phyloP scores from a whole-genome alignment of 176 grass and related monocot genomes.

The Cenchrus purpureus region DNA sequence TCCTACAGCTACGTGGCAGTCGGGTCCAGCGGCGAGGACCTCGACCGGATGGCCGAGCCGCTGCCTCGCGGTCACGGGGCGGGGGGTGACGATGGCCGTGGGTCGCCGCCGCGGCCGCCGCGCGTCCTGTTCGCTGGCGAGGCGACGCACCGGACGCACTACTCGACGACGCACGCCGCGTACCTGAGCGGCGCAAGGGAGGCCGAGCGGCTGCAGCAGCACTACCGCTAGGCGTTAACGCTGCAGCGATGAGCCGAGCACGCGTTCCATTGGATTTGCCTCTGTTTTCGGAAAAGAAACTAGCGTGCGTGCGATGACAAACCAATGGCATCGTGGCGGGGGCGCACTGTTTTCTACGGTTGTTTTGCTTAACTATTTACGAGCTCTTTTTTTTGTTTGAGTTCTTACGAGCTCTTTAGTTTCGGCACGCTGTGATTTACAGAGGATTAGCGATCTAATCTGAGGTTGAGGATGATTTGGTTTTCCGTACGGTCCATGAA shows the following conservation, averaged over 20 bases:
- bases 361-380: not conserved
- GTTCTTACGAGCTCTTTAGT: too few species aligned
- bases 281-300: too few species aligned
- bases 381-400: not conserved
- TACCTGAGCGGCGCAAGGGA: conserved; percentile 82
- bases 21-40: conserved; percentile 72
- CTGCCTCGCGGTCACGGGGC: conserved; percentile 31
- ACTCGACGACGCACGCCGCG: conserved; percentile 87
- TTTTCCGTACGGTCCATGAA: too few species aligned
- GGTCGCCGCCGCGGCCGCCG: conserved; percentile 6
- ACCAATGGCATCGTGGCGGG: too few species aligned
- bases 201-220: conserved; percentile 66
- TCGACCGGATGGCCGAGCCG: conserved; percentile 83
- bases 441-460: too few species aligned
- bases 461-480: too few species aligned
- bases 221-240: conserved; percentile 17
- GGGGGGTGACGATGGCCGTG: not conserved
- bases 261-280: not conserved
- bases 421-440: too few species aligned
- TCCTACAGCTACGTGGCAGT: conserved; percentile 93
- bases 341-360: not conserved
- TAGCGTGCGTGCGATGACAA: too few species aligned
- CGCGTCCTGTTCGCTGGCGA: conserved; percentile 85
- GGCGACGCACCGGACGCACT: conserved; percentile 87
- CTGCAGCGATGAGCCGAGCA: not conserved